phyloP scores from a whole-genome alignment of 805 yeast species.

The Myxozyma geophila region DNA sequence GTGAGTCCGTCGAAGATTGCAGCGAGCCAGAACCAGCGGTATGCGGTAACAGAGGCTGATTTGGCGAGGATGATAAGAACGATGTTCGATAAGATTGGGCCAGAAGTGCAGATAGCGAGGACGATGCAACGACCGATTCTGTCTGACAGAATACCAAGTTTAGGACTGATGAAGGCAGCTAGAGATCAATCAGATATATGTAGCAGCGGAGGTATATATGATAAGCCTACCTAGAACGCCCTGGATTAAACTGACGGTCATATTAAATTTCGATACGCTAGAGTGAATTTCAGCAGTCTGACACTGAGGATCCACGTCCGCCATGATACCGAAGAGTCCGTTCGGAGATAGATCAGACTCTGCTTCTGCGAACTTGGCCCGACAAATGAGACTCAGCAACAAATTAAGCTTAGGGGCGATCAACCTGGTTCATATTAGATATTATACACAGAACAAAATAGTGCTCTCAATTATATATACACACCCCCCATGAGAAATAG shows the following conservation, averaged over 20 bases:
- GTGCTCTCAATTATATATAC: too few relatives aligned
- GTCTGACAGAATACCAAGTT: conserved; percentile 31
- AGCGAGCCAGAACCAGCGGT: conserved; percentile 49
- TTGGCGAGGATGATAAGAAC: conserved; percentile 22
- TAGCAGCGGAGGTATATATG: not conserved
- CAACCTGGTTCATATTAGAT: conserved; percentile 5
- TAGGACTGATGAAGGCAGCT: conserved; percentile 32
- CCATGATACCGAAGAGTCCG: not conserved
- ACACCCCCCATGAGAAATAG: not conserved
- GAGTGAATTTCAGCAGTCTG: conserved; percentile 33
- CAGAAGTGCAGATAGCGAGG: conserved; percentile 22
- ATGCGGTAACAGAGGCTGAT: conserved; percentile 23
- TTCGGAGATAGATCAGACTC: not conserved
- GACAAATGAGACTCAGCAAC: conserved; percentile 23
- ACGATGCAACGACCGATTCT: conserved; percentile 31
- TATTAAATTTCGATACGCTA: conserved; percentile 22
- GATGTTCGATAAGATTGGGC: conserved; percentile 20
- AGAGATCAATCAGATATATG: not conserved
- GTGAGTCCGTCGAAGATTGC: conserved; percentile 55
- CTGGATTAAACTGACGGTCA: conserved; percentile 25
- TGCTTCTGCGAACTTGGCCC: conserved; percentile 17
- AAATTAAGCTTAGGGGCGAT: conserved; percentile 33
- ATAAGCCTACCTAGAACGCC: conserved; percentile 21
- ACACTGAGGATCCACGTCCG: conserved; percentile 27
- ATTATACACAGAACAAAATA: not conserved